Evolutionary conservation across 1,139 yeast species (phyloP).

Genomic region (Pichia norvegensis): DNA sequence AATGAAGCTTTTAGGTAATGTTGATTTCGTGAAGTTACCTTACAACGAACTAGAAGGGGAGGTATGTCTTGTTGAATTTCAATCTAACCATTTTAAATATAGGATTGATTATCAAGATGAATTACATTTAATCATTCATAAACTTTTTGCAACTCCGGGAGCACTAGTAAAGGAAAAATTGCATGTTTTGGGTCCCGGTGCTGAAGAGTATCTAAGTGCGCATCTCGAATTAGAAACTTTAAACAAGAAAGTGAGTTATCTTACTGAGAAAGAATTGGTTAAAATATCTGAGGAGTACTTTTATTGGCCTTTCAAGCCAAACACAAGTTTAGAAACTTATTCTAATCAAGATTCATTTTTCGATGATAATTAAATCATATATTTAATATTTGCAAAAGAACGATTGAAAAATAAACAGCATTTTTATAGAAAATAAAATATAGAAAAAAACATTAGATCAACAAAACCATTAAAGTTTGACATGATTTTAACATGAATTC

Average conservation of each 20-base stretch:
- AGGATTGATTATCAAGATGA: conserved; percentile 33
- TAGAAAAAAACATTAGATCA: background rate
- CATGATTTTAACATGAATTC: background rate
- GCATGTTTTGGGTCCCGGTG: conserved; percentile 72
- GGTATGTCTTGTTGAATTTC: conserved; percentile 45
- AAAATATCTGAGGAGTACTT: conserved; percentile 46
- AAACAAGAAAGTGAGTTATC: conserved; percentile 38
- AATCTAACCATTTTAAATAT: conserved; percentile 35
- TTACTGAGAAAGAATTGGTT: conserved; percentile 49
- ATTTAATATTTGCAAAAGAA: background rate
- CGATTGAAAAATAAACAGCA: background rate
- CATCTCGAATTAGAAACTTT: conserved; percentile 35
- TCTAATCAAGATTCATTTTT: conserved; percentile 26
- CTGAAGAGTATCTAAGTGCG: conserved; percentile 49
- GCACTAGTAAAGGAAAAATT: conserved; percentile 44
- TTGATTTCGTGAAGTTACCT: conserved; percentile 16
- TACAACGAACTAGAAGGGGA: conserved; percentile 19
- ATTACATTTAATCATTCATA: conserved; percentile 62
- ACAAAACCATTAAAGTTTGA: background rate
- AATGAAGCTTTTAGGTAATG: conserved; percentile 2
- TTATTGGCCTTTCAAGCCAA: conserved; percentile 86
- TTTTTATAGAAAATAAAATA: background rate
- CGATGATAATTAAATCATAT: conserved; percentile 1
- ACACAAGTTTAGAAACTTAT: conserved; percentile 34
- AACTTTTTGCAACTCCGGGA: conserved; percentile 48